Conservation (phyloP, 805 yeast species). For the Sugiyamaella boreocaroliniensis region DNA sequence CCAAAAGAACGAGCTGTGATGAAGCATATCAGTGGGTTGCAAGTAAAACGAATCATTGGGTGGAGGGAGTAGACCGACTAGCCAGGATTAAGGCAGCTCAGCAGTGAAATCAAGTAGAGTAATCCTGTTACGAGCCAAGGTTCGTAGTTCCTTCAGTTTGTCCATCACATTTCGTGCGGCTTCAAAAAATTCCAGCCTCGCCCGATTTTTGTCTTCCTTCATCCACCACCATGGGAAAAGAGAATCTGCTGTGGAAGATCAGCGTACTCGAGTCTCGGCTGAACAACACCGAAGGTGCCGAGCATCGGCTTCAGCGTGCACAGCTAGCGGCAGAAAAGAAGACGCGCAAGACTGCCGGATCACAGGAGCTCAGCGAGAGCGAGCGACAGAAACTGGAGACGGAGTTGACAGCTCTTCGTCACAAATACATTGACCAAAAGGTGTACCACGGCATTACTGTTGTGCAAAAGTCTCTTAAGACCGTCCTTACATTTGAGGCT, state of each 20-base stretch:
- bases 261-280: constrained; percentile 33
- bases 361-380: constrained; percentile 3
- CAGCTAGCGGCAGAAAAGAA: constrained; percentile 25
- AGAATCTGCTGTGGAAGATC: constrained; percentile 32
- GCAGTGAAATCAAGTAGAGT: too few relatives aligned
- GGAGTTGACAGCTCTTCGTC: constrained; percentile 20
- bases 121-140: too few relatives aligned
- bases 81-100: too few relatives aligned
- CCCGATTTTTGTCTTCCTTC: neutral
- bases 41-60: too few relatives aligned
- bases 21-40: too few relatives aligned
- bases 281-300: constrained; percentile 17
- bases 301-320: constrained; percentile 26
- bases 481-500: constrained; percentile 27
- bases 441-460: constrained; percentile 24
- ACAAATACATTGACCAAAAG: constrained; percentile 28
- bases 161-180: neutral
- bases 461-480: constrained; percentile 28
- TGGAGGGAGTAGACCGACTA: too few relatives aligned
- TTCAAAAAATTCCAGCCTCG: neutral
- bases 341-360: constrained; percentile 9
- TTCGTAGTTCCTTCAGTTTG: too few relatives aligned
- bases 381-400: constrained; percentile 9
- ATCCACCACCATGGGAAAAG: constrained; percentile 18
- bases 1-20: too few relatives aligned